These are phyloP conservation scores for Clavispora carvajalis DNA, from an alignment of 805 yeast genomes.

Conservation along the genomic window DNA sequence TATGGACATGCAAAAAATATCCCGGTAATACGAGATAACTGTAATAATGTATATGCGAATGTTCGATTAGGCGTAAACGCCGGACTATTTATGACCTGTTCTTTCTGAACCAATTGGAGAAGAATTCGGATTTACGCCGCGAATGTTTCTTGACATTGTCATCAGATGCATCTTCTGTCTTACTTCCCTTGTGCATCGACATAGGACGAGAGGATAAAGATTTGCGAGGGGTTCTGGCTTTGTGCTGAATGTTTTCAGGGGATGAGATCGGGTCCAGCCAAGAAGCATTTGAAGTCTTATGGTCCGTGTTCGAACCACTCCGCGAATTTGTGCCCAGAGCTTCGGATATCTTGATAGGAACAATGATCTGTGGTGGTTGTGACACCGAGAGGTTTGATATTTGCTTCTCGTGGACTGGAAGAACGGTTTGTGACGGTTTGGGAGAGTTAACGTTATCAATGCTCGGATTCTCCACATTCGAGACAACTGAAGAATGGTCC, in stretches of 20 bases:
- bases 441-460: background rate
- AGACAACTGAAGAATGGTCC: slow-evolving; percentile 3
- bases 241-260: background rate
- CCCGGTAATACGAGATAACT: background rate
- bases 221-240: background rate
- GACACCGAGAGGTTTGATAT: background rate
- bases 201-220: background rate
- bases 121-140: background rate
- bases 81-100: background rate
- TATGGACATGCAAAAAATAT: no score
- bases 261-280: background rate
- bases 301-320: background rate
- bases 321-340: background rate
- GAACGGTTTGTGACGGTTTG: background rate
- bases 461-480: background rate
- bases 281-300: background rate
- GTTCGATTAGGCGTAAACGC: background rate
- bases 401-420: background rate
- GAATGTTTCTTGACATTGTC: background rate
- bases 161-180: background rate
- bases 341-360: background rate
- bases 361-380: background rate
- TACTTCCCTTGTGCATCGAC: background rate
- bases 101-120: slow-evolving; percentile 1
- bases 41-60: background rate